Conservation (phyloP, 2,329 filamentous ascomycete species). For the Allantophomopsis cytisporea region DNA sequence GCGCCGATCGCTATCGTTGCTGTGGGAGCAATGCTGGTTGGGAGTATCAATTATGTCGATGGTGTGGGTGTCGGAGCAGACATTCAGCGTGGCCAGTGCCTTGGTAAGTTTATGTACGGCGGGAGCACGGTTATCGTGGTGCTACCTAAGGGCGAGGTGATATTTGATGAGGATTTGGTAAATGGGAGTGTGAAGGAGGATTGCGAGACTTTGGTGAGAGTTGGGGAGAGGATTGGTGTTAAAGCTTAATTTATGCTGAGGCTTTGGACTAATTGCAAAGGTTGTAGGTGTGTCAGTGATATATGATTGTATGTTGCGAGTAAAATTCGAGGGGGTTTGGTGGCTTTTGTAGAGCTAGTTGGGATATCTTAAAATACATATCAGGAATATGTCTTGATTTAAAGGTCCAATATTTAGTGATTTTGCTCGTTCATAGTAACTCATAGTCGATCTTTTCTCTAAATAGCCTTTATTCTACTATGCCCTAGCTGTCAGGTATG, state of each 20-base stretch:
- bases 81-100: constrained; percentile 23
- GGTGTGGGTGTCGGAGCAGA: constrained; percentile 19
- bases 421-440: too few relatives aligned
- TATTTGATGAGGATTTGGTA: constrained; percentile 24
- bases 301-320: too few relatives aligned
- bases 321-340: too few relatives aligned
- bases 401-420: too few relatives aligned
- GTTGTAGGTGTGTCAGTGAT: too few relatives aligned
- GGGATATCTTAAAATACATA: too few relatives aligned
- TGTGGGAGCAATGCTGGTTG: constrained; percentile 28
- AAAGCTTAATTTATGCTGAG: neutral
- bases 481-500: too few relatives aligned
- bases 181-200: constrained; percentile 19
- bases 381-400: too few relatives aligned
- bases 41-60: constrained; percentile 23
- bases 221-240: constrained; percentile 18
- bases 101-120: constrained; percentile 26
- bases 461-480: too few relatives aligned
- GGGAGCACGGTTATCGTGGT: constrained; percentile 27
- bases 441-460: too few relatives aligned
- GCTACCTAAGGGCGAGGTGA: constrained; percentile 20
- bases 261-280: too few relatives aligned
- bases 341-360: too few relatives aligned
- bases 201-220: constrained; percentile 24
- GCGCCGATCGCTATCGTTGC: constrained; percentile 21